These are phyloP conservation scores for Neofusicoccum parvum DNA, from an alignment of 2,329 filamentous ascomycete genomes.

Conservation along the genomic window DNA sequence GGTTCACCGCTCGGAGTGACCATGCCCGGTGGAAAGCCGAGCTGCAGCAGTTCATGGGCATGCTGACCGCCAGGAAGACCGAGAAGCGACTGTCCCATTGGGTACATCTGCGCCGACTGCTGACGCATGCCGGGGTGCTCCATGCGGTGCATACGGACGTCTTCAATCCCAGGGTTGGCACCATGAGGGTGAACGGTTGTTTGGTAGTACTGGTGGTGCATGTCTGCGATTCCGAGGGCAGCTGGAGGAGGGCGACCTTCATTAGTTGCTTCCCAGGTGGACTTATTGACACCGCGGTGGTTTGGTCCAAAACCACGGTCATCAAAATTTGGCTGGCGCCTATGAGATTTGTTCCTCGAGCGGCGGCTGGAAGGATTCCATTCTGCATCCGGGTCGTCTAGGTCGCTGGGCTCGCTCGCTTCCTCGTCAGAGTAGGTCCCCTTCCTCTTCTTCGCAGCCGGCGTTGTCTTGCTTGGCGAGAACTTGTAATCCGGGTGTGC, in stretches of 20 bases:
- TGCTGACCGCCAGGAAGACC: constrained; percentile 43
- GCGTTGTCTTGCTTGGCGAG: constrained; percentile 71
- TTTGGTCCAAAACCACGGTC: constrained; percentile 34
- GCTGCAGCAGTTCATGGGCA: constrained; percentile 39
- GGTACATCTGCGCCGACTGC: constrained; percentile 7
- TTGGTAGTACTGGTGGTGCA: constrained; percentile 53
- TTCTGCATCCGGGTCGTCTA: constrained; percentile 41
- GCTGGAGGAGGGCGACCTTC: constrained; percentile 52
- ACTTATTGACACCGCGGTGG: constrained; percentile 43
- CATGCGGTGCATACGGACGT: constrained; percentile 47
- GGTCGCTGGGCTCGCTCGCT: constrained; percentile 45
- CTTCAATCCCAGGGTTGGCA: constrained; percentile 33
- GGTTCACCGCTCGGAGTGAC: background rate
- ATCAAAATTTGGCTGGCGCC: constrained; percentile 26
- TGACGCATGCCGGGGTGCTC: constrained; percentile 24
- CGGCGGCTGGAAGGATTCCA: constrained; percentile 36
- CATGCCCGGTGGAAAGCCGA: constrained; percentile 24
- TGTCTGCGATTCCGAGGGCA: constrained; percentile 47
- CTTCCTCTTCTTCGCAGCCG: constrained; percentile 52
- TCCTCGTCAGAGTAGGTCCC: constrained; percentile 39
- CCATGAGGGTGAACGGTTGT: constrained; percentile 48
- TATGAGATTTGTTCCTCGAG: constrained; percentile 9
- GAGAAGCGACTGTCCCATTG: constrained; percentile 33
- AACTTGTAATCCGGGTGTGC: constrained; percentile 96
- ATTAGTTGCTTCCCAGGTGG: constrained; percentile 56